A percentile compares a stretch with the other conserved stretches of the same genome.
Conservation (phyloP, 1,284 basidiomycete species). For the Kalmanozyma brasiliensis region DNA sequence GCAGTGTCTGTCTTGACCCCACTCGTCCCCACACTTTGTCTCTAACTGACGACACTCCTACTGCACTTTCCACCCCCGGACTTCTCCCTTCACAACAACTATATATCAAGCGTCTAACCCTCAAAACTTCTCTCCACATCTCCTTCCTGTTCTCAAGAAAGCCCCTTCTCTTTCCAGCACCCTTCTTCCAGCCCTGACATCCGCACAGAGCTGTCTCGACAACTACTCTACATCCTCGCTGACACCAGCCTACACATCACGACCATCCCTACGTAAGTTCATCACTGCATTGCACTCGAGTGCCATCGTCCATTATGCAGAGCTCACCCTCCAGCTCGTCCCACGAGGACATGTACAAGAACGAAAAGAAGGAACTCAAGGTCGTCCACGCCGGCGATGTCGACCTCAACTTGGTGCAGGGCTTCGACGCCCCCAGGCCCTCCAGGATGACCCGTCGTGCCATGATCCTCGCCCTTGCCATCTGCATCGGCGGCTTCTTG, state of each 20-base stretch:
- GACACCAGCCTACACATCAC: too few species aligned
- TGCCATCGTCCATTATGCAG: constrained; percentile 13
- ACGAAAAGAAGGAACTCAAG: constrained; percentile 41
- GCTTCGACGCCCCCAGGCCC: constrained; percentile 45
- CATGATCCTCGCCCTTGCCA: constrained; percentile 41
- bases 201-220: too few species aligned
- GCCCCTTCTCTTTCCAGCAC: too few species aligned
- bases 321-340: constrained; percentile 29
- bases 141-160: too few species aligned
- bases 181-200: too few species aligned
- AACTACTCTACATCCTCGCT: too few species aligned
- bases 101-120: too few species aligned
- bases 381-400: constrained; percentile 36
- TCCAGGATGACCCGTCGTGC: constrained; percentile 48
- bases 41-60: constrained; percentile 7
- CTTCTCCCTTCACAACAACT: too few species aligned
- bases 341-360: constrained; percentile 42
- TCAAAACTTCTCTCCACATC: too few species aligned
- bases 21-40: constrained; percentile 1
- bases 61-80: too few species aligned
- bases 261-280: too few species aligned
- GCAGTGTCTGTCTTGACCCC: constrained; percentile 7
- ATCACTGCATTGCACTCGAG: too few species aligned
- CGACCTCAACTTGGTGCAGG: constrained; percentile 24
- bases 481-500: constrained; percentile 51